Conservation (phyloP, 2,329 filamentous ascomycete species). For the Drechslerella stenobrocha region DNA sequence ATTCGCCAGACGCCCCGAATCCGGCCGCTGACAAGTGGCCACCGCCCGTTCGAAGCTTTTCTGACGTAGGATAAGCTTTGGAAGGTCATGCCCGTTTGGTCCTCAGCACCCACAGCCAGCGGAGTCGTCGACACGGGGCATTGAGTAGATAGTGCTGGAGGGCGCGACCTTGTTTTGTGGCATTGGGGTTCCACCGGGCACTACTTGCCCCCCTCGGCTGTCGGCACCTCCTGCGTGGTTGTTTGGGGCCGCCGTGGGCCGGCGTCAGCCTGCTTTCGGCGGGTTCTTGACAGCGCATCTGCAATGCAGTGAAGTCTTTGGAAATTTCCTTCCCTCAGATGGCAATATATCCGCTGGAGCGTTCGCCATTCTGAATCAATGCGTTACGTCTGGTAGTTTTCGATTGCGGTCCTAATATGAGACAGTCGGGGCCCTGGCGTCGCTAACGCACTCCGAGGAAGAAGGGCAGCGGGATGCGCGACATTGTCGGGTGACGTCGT, state of each 20-base stretch:
- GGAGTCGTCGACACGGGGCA: slow-evolving; percentile 1
- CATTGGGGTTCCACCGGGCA: slow-evolving; percentile 11
- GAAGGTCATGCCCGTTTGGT: slow-evolving; percentile 17
- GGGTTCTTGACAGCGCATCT: background rate
- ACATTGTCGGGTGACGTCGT: background rate
- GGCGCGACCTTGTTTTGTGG: slow-evolving; percentile 27
- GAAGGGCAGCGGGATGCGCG: background rate
- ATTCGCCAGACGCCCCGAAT: slow-evolving; percentile 22
- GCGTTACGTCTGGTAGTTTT: background rate
- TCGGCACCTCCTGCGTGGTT: slow-evolving; percentile 19
- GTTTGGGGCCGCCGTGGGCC: slow-evolving; percentile 16
- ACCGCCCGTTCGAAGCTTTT: slow-evolving; percentile 40
- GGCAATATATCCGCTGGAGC: too few species aligned
- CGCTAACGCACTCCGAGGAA: background rate
- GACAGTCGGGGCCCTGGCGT: background rate
- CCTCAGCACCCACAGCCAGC: background rate
- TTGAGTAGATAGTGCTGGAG: background rate
- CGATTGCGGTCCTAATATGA: background rate
- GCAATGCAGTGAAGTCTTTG: too few species aligned
- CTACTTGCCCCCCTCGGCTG: slow-evolving; percentile 41
- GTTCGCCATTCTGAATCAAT: too few species aligned
- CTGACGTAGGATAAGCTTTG: slow-evolving; percentile 48
- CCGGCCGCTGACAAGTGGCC: slow-evolving; percentile 18
- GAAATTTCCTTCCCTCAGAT: too few species aligned
- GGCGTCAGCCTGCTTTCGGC: slow-evolving; percentile 1